Conservation (phyloP, 1,284 basidiomycete genomes). For the Heterobasidion annosum region DNA sequence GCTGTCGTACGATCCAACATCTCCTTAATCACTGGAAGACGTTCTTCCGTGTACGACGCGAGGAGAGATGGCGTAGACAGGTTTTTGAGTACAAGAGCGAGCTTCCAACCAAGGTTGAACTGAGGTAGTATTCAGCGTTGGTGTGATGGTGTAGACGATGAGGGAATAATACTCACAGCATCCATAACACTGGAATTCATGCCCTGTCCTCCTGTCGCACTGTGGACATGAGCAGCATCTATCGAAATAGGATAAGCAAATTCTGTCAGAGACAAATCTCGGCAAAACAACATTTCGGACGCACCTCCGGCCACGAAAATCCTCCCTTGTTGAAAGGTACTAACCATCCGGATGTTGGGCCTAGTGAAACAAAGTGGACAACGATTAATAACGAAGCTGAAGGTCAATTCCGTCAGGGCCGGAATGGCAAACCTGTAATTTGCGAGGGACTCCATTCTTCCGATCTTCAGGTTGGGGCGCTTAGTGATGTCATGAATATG, state of each 20-base stretch:
- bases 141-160: not conserved
- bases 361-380: slow-evolving; percentile 11
- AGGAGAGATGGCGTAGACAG: slow-evolving; percentile 11
- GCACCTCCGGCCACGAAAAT: slow-evolving; percentile 29
- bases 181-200: slow-evolving; percentile 13
- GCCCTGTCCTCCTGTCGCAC: slow-evolving; percentile 11
- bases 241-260: not conserved
- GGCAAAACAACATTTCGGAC: not conserved
- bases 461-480: slow-evolving; percentile 7
- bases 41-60: slow-evolving; percentile 15
- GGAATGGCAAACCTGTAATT: slow-evolving; percentile 16
- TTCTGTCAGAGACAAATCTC: not conserved
- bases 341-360: slow-evolving; percentile 27
- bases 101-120: slow-evolving; percentile 20
- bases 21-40: slow-evolving; percentile 16
- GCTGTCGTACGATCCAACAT: slow-evolving; percentile 13
- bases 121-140: not conserved
- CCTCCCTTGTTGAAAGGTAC: slow-evolving; percentile 23
- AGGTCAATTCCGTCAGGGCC: too few relatives aligned
- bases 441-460: slow-evolving; percentile 9
- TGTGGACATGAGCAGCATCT: slow-evolving; percentile 13
- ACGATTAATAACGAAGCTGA: not conserved
- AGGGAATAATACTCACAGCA: slow-evolving; percentile 4
- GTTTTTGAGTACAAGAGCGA: slow-evolving; percentile 13
- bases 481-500: slow-evolving; percentile 2